Evolutionary conservation across 2,329 filamentous ascomycete species (phyloP), one percentile per base, ranked within the genome.

Genomic region (Calonectria multiphialidica): DNA sequence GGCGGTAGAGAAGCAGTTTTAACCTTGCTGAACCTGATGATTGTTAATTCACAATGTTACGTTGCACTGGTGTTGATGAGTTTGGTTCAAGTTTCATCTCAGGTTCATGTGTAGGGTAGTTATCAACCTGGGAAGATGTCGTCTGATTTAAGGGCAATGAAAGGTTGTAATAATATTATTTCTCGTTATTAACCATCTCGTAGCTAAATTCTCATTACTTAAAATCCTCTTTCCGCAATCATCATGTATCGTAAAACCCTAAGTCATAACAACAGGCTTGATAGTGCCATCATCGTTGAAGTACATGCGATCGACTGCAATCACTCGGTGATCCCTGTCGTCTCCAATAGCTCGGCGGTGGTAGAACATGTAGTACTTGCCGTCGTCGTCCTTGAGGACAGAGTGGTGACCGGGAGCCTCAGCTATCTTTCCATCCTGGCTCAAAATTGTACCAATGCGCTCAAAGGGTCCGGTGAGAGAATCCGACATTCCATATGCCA

Each of bases 371-470:
- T 62, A 62, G 15, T 45, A 62, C 18, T 62, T 33, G 16, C 57
- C 57, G 44, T 62, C 40, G 10, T 28, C 15, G 18, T 62, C 57
- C 40, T 62, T 62, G 23, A 62, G 40, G 16, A 62, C 28, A 5
- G 57, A 45, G 28, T 62, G 57, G 57, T 62, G 57, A 15, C 57
- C 57, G 4, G 57, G 16, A 2, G 37, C 57, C n/a, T 62, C 57
- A 6, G 57, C 57, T 8, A 30, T 5, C 16, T 45, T 44, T 6
- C 25, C 23, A 7, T 12, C 18, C 57, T 45, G 28, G 57, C 25
- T 62, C 53, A 62, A 33, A 42, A 62, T 62, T 8, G 57, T 42
- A 16, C 35, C 57, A 23, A 62, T 62, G 57, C 57, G 57, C 57
- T 42, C 28, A 16, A 62, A 62, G 2, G 57, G 40, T 9, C 57